Percentiles rank a stretch among this genome's conserved stretches.
phyloP scores from a whole-genome alignment of 345 rosid genomes.

The Ceriops zippeliana region DNA sequence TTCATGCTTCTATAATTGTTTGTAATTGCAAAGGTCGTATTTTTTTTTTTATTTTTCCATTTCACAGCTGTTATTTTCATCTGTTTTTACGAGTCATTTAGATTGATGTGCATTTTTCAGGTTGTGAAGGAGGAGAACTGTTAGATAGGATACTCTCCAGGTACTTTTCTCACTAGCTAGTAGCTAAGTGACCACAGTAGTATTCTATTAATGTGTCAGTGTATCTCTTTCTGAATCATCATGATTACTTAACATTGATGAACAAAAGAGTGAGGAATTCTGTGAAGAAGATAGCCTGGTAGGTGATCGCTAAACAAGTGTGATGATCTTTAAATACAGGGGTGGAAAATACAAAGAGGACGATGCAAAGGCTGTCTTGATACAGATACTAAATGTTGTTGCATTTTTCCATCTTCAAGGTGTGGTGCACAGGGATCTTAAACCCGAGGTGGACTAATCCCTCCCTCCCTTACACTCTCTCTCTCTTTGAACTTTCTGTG shows the following conservation, averaged over 20 bases:
- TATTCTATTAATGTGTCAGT: not conserved
- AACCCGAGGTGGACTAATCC: slow-evolving; percentile 72
- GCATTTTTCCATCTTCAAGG: slow-evolving; percentile 95
- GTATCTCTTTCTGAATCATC: not conserved
- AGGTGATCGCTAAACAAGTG: not conserved
- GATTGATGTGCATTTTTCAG: slow-evolving; percentile 35
- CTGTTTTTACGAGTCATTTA: not conserved
- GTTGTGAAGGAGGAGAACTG: slow-evolving; percentile 95
- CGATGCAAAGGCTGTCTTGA: slow-evolving; percentile 79
- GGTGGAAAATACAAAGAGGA: slow-evolving; percentile 89
- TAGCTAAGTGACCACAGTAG: not conserved
- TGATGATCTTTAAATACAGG: slow-evolving; percentile 34
- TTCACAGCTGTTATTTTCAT: not conserved
- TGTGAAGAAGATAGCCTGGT: not conserved
- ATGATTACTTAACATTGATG: not conserved
- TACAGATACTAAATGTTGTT: slow-evolving; percentile 78
- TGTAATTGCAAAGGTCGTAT: not conserved
- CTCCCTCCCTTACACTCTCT: not conserved
- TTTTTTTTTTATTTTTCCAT: not conserved
- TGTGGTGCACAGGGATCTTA: slow-evolving; percentile 95
- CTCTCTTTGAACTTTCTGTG: not conserved
- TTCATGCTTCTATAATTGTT: not conserved
- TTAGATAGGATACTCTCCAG: slow-evolving; percentile 97
- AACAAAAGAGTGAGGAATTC: not conserved
- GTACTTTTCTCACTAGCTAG: slow-evolving; percentile 29